Percentiles rank a stretch among this genome's conserved stretches.
phyloP scores from a whole-genome alignment of 441 rosid genomes.

The Erysimum cheiri region DNA sequence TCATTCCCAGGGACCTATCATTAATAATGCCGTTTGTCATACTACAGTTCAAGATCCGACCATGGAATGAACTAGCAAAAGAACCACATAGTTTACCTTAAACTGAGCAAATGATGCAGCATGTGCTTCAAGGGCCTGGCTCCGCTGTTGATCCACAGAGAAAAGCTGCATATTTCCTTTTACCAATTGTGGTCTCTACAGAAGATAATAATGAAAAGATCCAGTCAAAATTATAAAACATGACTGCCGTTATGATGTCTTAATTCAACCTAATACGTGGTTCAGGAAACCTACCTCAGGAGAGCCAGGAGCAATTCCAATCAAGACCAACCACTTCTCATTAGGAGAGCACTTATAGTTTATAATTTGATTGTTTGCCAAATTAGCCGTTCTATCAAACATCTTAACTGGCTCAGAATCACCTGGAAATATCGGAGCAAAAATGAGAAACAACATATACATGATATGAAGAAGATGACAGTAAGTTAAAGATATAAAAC shows the following conservation, averaged over 20 bases:
- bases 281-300: constrained; percentile 72
- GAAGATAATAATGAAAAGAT: constrained; percentile 40
- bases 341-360: constrained; percentile 94
- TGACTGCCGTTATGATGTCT: constrained; percentile 15
- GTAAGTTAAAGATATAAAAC: constrained; percentile 47
- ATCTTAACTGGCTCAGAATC: constrained; percentile 97
- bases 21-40: constrained; percentile 25
- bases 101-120: constrained; percentile 95
- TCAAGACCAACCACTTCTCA: constrained; percentile 98
- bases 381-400: constrained; percentile 98
- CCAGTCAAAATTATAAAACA: constrained; percentile 19
- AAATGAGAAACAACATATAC: constrained; percentile 27
- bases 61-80: constrained; percentile 11
- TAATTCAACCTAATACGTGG: constrained; percentile 25
- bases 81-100: constrained; percentile 57
- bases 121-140: constrained; percentile 99
- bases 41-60: constrained; percentile 28
- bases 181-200: constrained; percentile 90
- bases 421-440: constrained; percentile 54
- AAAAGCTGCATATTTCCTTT: constrained; percentile 99
- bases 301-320: constrained; percentile 99
- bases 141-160: constrained; percentile 98
- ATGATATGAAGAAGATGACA: constrained; percentile 19
- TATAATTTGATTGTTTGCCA: constrained; percentile 93
- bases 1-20: constrained; percentile 93